phyloP scores from a whole-genome alignment of 2,329 filamentous ascomycete genomes.

The Penicillium sp. region DNA sequence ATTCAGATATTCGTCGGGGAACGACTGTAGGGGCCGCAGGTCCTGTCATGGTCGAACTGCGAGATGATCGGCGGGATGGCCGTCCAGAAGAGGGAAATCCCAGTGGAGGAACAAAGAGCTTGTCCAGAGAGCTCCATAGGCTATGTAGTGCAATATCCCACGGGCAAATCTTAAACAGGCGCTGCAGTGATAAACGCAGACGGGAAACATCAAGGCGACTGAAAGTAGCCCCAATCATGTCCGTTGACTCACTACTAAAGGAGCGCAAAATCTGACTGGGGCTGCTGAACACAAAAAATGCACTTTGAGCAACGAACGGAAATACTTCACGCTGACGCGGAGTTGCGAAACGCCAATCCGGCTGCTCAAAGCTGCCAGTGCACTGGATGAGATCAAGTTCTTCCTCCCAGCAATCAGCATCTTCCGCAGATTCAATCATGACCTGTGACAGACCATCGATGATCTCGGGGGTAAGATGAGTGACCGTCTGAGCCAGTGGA shows the following conservation, averaged over 20 bases:
- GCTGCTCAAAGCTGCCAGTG: conserved; percentile 38
- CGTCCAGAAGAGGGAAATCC: conserved; percentile 34
- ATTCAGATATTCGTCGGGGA: conserved; percentile 29
- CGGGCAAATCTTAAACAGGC: conserved; percentile 40
- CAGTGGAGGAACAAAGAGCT: conserved; percentile 41
- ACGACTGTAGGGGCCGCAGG: conserved; percentile 23
- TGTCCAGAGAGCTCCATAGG: conserved; percentile 43
- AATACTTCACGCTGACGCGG: conserved; percentile 38
- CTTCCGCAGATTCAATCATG: conserved; percentile 38
- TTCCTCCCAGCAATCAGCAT: conserved; percentile 40
- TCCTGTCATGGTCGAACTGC: conserved; percentile 27
- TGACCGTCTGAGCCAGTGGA: conserved; percentile 34
- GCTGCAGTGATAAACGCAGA: conserved; percentile 37
- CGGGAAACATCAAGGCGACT: conserved; percentile 31
- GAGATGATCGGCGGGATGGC: conserved; percentile 34
- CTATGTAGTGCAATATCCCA: conserved; percentile 45
- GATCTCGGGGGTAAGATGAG: conserved; percentile 40
- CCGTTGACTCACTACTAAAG: conserved; percentile 31
- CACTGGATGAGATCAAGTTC: conserved; percentile 40
- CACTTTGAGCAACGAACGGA: conserved; percentile 46
- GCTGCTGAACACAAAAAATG: conserved; percentile 46
- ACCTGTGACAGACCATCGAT: conserved; percentile 39
- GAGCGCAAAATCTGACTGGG: conserved; percentile 43
- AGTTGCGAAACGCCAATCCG: conserved; percentile 42
- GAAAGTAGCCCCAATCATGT: not conserved